These are phyloP conservation scores for Xylaria intraflava DNA, from an alignment of 495 filamentous ascomycete species.

Conservation along the genomic window DNA sequence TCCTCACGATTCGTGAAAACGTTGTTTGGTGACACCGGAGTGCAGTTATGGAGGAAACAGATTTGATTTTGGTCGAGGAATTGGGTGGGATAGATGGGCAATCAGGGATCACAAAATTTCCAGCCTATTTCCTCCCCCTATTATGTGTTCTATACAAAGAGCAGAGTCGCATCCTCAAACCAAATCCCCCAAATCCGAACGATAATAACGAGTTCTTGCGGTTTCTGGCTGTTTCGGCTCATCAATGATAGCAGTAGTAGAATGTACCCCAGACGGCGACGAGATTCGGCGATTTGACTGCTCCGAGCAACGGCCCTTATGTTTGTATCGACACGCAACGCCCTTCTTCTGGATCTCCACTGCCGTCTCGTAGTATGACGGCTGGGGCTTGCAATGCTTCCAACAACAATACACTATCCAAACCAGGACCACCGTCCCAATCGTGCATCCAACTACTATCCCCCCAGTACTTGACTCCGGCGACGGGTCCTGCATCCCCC, in stretches of 20 bases:
- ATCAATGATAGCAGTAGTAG: neutral
- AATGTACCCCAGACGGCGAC: neutral
- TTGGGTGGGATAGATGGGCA: too few species aligned
- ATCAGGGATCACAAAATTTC: too few species aligned
- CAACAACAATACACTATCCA: neutral
- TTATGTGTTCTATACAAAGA: neutral
- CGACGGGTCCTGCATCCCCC: neutral
- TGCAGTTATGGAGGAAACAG: too few species aligned
- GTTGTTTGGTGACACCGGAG: too few species aligned
- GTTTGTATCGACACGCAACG: neutral
- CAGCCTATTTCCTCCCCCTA: too few species aligned
- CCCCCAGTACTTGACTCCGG: neutral
- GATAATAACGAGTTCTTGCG: neutral
- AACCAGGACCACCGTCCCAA: neutral
- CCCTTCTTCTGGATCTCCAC: neutral
- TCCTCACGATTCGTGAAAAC: too few species aligned
- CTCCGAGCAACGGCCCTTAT: neutral
- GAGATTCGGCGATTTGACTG: neutral
- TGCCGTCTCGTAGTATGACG: constrained; percentile 5
- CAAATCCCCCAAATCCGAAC: neutral
- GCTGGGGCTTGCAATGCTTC: neutral
- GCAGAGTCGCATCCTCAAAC: neutral
- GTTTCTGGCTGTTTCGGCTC: neutral
- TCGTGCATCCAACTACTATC: neutral
- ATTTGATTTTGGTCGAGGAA: too few species aligned